Evolutionary conservation across 2,329 filamentous ascomycete species (phyloP), one percentile per base, ranked within the genome.

Genomic region (Colletotrichum sidae): DNA sequence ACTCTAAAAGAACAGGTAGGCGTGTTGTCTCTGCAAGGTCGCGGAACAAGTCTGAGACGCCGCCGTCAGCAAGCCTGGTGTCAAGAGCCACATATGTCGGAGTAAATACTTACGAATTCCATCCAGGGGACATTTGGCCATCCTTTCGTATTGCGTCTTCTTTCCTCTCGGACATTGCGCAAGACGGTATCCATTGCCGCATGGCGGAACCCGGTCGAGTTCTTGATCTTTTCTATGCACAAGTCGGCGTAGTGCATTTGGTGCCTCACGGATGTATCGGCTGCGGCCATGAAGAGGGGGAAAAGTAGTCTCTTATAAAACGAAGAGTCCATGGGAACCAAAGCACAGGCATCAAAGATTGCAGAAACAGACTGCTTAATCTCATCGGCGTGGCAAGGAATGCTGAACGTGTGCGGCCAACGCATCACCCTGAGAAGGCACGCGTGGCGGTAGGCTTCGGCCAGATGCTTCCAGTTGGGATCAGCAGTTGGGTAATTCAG

Each of bases 251-350:
- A 74, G 37, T 74, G 71, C 9, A 69, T 71, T 8, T 74, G 72
- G 54, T 74, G 69, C 1, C 56, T 51, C 0, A 70, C 67, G 2
- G 60, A 65, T 0, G 73, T 73, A 8, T 75, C 73, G 0, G 72
- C 70, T 1, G 69, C 69, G 2, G 73, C 72, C 0, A 75, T 38
- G 8, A 75, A 75, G 1, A 75, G 51, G 0, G 73, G 73, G n/a
- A 74, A 74, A 1, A 75, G 55, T 0, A 75, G 55, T 2, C 71
- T 66, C 17, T 73, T 75, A 56, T 70, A 72, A 9, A 75, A 75
- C 6, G 61, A 64, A 1, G 71, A 69, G 1, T 67, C 66, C 12
- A 68, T 55, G 1, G 73, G 58, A 11, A 73, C 68, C 0, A 47
- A 52, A 1, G 73, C 72, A 33, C 70, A 72, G 1, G 69, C 66